Evolutionary conservation across 495 filamentous ascomycete species (phyloP).

Genomic region (Lasiosphaeriaceae sp.): DNA sequence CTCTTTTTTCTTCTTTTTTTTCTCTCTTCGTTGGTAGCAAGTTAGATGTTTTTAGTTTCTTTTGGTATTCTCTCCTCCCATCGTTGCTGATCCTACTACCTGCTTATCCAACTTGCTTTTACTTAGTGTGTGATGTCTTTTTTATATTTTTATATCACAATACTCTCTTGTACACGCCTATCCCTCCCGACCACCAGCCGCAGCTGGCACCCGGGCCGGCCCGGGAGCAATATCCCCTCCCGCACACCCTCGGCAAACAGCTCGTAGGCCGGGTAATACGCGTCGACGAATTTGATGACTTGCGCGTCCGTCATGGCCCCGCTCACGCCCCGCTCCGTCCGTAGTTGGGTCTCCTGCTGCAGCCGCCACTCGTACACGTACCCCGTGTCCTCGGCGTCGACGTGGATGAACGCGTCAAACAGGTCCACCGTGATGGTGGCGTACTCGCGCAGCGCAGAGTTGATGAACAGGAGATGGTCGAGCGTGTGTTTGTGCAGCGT

Average conservation of each 20-base stretch:
- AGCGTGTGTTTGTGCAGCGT: slow-evolving; percentile 56
- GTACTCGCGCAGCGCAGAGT: slow-evolving; percentile 65
- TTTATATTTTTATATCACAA: slow-evolving; percentile 42
- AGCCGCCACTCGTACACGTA: slow-evolving; percentile 87
- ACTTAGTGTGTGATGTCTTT: no score
- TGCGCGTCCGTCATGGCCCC: slow-evolving; percentile 59
- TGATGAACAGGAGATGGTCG: slow-evolving; percentile 68
- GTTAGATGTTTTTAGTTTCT: no score
- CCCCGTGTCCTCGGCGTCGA: slow-evolving; percentile 72
- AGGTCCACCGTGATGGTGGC: slow-evolving; percentile 62
- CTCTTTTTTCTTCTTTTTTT: not conserved
- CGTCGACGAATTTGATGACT: slow-evolving; percentile 51
- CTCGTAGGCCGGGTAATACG: slow-evolving; percentile 62
- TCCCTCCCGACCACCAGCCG: slow-evolving; percentile 67
- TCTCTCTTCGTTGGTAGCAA: no score
- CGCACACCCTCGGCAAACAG: slow-evolving; percentile 68
- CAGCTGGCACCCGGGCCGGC: slow-evolving; percentile 55
- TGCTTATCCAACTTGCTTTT: no score
- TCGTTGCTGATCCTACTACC: no score
- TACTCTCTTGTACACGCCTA: slow-evolving; percentile 56
- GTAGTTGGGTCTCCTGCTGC: slow-evolving; percentile 72
- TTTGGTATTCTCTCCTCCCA: no score
- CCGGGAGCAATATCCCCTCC: slow-evolving; percentile 53
- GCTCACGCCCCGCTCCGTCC: slow-evolving; percentile 52
- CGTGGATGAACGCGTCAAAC: slow-evolving; percentile 80